Base-by-base conservation (phyloP, 1,139 yeast genomes). In the Fermentozyma sake region DNA sequence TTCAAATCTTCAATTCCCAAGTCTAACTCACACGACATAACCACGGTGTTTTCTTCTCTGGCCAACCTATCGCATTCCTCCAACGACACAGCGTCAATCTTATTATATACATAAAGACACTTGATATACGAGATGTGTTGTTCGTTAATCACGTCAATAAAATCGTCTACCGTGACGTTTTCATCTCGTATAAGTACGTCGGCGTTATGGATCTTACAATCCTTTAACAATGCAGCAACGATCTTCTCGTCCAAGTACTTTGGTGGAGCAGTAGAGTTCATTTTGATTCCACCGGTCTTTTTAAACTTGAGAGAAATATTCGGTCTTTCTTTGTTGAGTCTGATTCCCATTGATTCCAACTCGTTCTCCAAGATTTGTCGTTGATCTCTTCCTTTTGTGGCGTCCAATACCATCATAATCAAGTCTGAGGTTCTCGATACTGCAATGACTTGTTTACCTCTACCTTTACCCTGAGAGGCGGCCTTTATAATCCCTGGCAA, bases 401-500 rank as follows among this genome's bases (percentile, higher is more conserved):
- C 96, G 59, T 91, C 98, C 42, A 91, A 61, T 29, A 91, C 91
- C 95, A 91, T 91, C 50, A 91, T 62, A 38, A 91, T 80, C 50
- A 91, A 64, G 51, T 91, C 97, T 0, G 96, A 87, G 0, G 98
- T 91, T 55, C 93, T 79, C 0, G 96, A 95, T 1, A 95, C 93
- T 1, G 97, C 84, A 42, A 91, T 89, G 23, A 91, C 98, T 53
- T 91, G 97, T 45, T 95, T 72, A 35, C 98, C 98, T 57, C 98
- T 76, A 47, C 98, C 98, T 55, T 89, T 87, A 48, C 98, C 98
- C 51, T 85, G 96, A 16, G 95, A 72, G 9, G 98, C 98, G 22
- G 97, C 97, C 52, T 85, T 86, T 36, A 91, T 91, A 46, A 91
- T 91, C 55, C 98, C 98, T 1, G 98, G 98, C 35, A 91, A 64